Evolutionary conservation across 371 early-diverging fungal genomes (phyloP).

Genomic region (Choanephora cucurbitarum): DNA sequence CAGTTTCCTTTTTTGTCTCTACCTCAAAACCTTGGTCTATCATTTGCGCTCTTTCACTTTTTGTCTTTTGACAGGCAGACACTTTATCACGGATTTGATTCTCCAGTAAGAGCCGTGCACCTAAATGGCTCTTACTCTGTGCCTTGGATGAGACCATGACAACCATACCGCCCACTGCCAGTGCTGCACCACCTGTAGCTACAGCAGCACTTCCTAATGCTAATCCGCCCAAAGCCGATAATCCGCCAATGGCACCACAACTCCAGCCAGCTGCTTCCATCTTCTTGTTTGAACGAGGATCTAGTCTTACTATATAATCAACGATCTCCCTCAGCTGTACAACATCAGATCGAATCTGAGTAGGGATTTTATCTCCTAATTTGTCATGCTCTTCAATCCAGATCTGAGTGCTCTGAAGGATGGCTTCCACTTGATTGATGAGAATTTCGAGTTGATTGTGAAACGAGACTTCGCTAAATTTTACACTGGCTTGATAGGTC

Average conservation of each 20-base stretch:
- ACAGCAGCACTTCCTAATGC: slow-evolving; percentile 44
- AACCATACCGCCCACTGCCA: slow-evolving; percentile 35
- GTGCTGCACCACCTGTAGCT: slow-evolving; percentile 36
- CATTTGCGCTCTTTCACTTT: not conserved
- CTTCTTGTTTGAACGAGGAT: slow-evolving; percentile 53
- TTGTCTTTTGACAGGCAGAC: slow-evolving; percentile 1
- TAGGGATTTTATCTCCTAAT: slow-evolving; percentile 43
- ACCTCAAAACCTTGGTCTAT: slow-evolving; percentile 8
- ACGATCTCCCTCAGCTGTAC: slow-evolving; percentile 41
- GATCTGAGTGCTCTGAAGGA: slow-evolving; percentile 47
- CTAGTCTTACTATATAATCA: slow-evolving; percentile 41
- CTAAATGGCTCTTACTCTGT: slow-evolving; percentile 22
- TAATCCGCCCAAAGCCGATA: slow-evolving; percentile 54
- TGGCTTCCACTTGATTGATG: slow-evolving; percentile 43
- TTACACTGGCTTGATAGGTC: slow-evolving; percentile 52
- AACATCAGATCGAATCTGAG: slow-evolving; percentile 44
- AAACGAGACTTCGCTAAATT: slow-evolving; percentile 48
- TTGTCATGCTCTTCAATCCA: slow-evolving; percentile 59
- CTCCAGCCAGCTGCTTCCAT: slow-evolving; percentile 51
- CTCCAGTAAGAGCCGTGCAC: slow-evolving; percentile 28
- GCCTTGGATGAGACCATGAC: slow-evolving; percentile 32
- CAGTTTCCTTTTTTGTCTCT: not conserved
- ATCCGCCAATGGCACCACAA: slow-evolving; percentile 44
- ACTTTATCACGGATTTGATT: slow-evolving; percentile 22
- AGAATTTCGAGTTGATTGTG: slow-evolving; percentile 53